Evolutionary conservation across 2,329 filamentous ascomycete genomes (phyloP).

Genomic region (Ceratocystis ficicola): DNA sequence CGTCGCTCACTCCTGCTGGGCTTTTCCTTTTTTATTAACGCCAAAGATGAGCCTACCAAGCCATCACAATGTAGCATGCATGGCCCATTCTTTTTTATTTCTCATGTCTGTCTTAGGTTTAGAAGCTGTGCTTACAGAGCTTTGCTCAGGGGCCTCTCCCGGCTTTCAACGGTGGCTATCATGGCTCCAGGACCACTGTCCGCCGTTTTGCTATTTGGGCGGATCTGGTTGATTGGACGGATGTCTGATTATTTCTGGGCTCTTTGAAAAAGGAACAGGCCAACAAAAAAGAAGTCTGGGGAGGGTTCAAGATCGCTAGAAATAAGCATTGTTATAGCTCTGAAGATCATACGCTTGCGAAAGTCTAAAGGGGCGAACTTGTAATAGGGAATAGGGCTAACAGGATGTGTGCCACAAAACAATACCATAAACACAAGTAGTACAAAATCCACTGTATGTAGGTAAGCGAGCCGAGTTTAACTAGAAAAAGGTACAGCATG

Average conservation of each 20-base stretch:
- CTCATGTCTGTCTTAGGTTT: too few species aligned
- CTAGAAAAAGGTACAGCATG: background rate
- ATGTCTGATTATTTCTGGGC: background rate
- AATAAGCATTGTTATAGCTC: background rate
- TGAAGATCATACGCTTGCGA: background rate
- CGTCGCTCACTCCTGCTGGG: background rate
- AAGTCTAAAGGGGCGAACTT: background rate
- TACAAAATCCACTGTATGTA: background rate
- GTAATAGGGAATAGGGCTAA: background rate
- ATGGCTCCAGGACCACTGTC: background rate
- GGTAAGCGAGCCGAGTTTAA: constrained; percentile 7
- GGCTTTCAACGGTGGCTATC: too few species aligned
- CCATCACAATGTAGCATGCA: too few species aligned
- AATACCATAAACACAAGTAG: background rate
- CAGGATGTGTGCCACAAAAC: background rate
- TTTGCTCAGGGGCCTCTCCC: background rate
- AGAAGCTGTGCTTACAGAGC: too few species aligned
- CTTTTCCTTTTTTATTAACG: background rate
- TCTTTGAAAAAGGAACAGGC: background rate
- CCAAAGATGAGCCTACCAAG: background rate
- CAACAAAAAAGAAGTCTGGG: background rate
- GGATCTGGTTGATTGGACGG: background rate
- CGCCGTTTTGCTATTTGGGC: background rate
- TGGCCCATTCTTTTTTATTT: too few species aligned
- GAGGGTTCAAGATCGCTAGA: background rate